Base-by-base conservation (phyloP, 2,329 filamentous ascomycete species). In the Aspergillus ibericus region DNA sequence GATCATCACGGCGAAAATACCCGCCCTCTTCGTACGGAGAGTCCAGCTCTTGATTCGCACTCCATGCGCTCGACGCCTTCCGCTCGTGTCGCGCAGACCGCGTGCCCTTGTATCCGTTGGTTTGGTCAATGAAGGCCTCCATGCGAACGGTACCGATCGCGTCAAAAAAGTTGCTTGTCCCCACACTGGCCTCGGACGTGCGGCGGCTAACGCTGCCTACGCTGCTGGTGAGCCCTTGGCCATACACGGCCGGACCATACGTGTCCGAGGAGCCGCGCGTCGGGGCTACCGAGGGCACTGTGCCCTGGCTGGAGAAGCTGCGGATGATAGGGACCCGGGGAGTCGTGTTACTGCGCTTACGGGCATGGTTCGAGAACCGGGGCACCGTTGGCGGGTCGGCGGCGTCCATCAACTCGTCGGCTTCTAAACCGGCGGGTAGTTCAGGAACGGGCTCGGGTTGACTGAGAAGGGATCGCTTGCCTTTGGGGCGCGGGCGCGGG, bases 121-220 rank as follows among this genome's bases (percentile, higher is more conserved):
- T 72, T 34, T 79, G 78, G 63, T 87, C 84, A 65, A 99, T 96
- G 73, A 98, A 99, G 0, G 95, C 95, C 75, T 98, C 93, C 93
- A 99, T 98, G 27, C 95, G 87, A 48, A 98, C 87, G 1, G 93
- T 98, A 1, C 93, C 92, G 58, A 96, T 88, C 1, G 90, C 90
- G 67, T 96, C 92, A 70, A 95, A 95, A 78, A 95, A 93, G 73
- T 85, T 83, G 57, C 75, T 75, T 53, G 70, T 78, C 62, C 73
- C 66, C 48, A 78, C 80, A 63, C 80, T 82, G 10, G 79, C 77
- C 57, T 82, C 81, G 0, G 80, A 82, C 1, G 78, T 85, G 66
- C 74, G 85, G 77, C 70, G 75, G 59, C 76, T 87, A 75, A 78
- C 70, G 55, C 77, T 81, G 49, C 72, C 76, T 5, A 70, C 69